Base-by-base conservation (phyloP, 2,329 filamentous ascomycete species). In the Sclerotinia borealis region DNA sequence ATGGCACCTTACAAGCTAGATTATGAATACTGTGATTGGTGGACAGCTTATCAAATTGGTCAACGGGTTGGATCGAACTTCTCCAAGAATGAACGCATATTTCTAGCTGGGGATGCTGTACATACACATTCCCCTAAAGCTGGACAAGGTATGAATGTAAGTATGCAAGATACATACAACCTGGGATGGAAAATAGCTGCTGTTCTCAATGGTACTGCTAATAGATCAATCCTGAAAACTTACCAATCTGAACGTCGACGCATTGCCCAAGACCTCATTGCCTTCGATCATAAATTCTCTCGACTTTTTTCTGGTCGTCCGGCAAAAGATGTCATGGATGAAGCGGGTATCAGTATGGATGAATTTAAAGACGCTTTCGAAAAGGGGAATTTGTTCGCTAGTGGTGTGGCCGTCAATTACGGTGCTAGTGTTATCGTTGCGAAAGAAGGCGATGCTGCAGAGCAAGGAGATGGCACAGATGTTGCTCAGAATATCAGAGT, bases 221-320 rank as follows among this genome's bases (percentile, higher is more conserved):
- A 76, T 83, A 31, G 73, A 87, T 31, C 79, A 1, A 77, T 79
- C 48, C 77, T 90, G 1, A 77, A 81, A 62, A 88, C 83, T 54
- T 90, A 89, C 70, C 82, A 87, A 67, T 74, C 79, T 10, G 87
- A 90, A 73, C 80, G 87, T 76, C 79, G 82, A 4, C 77, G 75
- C 3, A 82, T 91, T 2, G 89, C 88, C 0, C 79, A 86, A 65
- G 82, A 88, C 45, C 80, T 91, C 1, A 91, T 92, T 66, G 78
- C 79, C 2, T 86, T 88, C 65, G 85, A 88, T 68, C 81, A 83
- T 64, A 78, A 77, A 65, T 83, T 85, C 67, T 81, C 81, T 17
- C 81, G 81, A 66, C 77, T 83, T 68, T 83, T 85, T 69, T 81
- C 85, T 8, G 72, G 69, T 89, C 1, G 77, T 78, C n/a, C 85